Evolutionary conservation across 2,329 filamentous ascomycete genomes (phyloP).

Genomic region (Xylariales sp.): DNA sequence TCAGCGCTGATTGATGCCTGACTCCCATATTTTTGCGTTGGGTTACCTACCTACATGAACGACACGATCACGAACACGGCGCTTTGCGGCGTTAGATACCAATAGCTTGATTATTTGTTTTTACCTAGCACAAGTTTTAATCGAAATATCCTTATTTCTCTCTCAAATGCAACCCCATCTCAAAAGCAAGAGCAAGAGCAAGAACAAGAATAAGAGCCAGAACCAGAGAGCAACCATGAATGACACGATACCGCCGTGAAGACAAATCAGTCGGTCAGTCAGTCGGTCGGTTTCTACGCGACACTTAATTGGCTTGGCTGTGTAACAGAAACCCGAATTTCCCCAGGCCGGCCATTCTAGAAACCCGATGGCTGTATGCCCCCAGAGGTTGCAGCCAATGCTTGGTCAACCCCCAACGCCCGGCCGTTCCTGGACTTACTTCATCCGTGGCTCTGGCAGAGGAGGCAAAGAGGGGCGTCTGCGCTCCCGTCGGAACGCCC

Average conservation of each 20-base stretch:
- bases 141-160: slow-evolving; percentile 8
- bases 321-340: background rate
- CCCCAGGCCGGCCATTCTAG: slow-evolving; percentile 16
- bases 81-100: slow-evolving; percentile 29
- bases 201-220: no score
- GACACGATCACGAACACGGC: slow-evolving; percentile 19
- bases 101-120: slow-evolving; percentile 13
- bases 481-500: background rate
- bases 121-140: slow-evolving; percentile 6
- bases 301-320: slow-evolving; percentile 13
- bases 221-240: background rate
- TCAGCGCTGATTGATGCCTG: slow-evolving; percentile 20
- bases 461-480: background rate
- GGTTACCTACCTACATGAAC: slow-evolving; percentile 18
- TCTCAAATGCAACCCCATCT: background rate
- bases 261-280: background rate
- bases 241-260: background rate
- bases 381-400: background rate
- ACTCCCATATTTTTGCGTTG: background rate
- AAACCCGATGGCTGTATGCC: background rate
- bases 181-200: no score
- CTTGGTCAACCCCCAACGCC: background rate
- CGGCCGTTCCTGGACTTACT: background rate
- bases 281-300: background rate
- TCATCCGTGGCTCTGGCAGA: slow-evolving; percentile 7